A percentile compares a stretch with the other conserved stretches of the same genome.
Evolutionary conservation across 768 basidiomycete genomes (phyloP).

Genomic region (Mycena amicta): DNA sequence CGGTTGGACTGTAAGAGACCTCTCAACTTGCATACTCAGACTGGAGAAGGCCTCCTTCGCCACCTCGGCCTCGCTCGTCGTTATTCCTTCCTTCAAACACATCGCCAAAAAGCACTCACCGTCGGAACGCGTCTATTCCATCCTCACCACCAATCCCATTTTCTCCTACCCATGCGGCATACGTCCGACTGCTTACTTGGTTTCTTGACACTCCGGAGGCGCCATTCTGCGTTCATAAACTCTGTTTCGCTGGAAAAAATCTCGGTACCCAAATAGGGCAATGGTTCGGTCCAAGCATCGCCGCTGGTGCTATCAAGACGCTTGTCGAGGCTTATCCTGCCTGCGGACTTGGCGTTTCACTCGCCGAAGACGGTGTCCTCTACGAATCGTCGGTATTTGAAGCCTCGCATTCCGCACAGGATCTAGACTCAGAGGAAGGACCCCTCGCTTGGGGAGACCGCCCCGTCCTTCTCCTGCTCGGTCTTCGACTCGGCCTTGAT

Average conservation of each 20-base stretch:
- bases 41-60: constrained; percentile 73
- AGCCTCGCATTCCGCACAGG: constrained; percentile 55
- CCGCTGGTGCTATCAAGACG: constrained; percentile 92
- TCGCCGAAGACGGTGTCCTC: constrained; percentile 81
- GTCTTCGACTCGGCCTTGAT: constrained; percentile 85
- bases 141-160: constrained; percentile 44
- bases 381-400: constrained; percentile 86
- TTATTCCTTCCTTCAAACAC: constrained; percentile 19
- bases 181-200: constrained; percentile 92
- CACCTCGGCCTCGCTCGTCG: constrained; percentile 14
- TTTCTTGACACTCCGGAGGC: constrained; percentile 89
- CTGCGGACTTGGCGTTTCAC: constrained; percentile 76
- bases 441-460: constrained; percentile 69
- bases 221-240: constrained; percentile 94
- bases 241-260: constrained; percentile 93
- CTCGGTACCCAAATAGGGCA: constrained; percentile 94
- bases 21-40: constrained; percentile 50
- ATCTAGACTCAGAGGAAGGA: too few species aligned
- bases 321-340: constrained; percentile 81
- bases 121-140: constrained; percentile 36
- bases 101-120: constrained; percentile 21
- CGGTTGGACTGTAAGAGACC: constrained; percentile 26
- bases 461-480: constrained; percentile 85
- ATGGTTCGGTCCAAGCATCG: constrained; percentile 98
- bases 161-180: constrained; percentile 63